Percentiles rank a stretch among this genome's conserved stretches.
These are phyloP conservation scores for Gossypium mustelinum DNA, from an alignment of 345 rosid genomes.

Conservation along the genomic window DNA sequence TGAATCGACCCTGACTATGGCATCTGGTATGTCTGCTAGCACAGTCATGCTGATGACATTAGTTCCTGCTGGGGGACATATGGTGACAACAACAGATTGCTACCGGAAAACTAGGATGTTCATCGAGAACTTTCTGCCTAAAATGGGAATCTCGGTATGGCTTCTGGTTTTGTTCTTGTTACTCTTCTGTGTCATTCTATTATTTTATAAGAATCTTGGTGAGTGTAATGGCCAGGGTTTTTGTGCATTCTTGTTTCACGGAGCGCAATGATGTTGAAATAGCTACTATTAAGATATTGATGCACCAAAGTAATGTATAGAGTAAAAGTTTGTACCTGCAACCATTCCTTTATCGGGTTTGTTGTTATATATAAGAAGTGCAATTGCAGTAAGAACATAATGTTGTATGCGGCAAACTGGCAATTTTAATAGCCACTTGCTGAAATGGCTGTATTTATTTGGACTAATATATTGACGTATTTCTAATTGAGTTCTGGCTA, in stretches of 20 bases:
- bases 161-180: background rate
- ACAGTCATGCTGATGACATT: conserved; percentile 87
- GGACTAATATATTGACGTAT: background rate
- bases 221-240: background rate
- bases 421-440: background rate
- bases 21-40: conserved; percentile 99
- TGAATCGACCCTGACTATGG: conserved; percentile 86
- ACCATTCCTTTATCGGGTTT: background rate
- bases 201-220: background rate
- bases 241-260: background rate
- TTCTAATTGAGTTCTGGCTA: conserved; percentile 5
- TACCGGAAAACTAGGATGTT: conserved; percentile 94
- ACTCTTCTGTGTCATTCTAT: background rate
- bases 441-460: background rate
- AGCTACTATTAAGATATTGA: background rate
- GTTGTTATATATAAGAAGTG: background rate
- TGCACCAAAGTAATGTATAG: background rate
- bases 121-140: conserved; percentile 89
- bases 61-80: conserved; percentile 97
- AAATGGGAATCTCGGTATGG: conserved; percentile 83
- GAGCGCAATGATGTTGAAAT: background rate
- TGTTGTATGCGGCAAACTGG: background rate
- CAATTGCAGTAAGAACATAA: background rate
- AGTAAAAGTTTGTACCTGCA: background rate
- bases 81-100: conserved; percentile 93